Conservation (phyloP, 2,329 filamentous ascomycete genomes). For the Colletotrichum brevisporum region DNA sequence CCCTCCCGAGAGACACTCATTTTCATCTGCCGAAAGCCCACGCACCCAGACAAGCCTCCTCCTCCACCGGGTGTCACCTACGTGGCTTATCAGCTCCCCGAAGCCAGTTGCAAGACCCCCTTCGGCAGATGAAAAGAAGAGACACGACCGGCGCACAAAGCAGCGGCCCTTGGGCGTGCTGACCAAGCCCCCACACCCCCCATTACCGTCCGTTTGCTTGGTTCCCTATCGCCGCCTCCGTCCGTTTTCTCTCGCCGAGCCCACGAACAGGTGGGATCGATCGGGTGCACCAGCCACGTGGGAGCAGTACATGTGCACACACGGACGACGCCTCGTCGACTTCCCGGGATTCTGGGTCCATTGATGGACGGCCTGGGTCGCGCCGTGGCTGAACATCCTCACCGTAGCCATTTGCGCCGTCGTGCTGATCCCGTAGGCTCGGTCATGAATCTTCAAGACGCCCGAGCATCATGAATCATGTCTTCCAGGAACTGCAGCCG, state of each 20-base stretch:
- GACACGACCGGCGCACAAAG: not conserved
- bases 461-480: conserved; percentile 1
- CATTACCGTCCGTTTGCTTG: no score
- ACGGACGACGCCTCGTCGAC: not conserved
- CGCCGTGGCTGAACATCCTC: not conserved
- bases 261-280: conserved; percentile 35
- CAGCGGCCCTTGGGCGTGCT: not conserved
- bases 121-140: conserved; percentile 36
- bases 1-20: conserved; percentile 21
- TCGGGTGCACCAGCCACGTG: conserved; percentile 26
- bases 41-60: conserved; percentile 10
- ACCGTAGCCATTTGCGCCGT: not conserved
- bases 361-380: not conserved
- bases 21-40: conserved; percentile 37
- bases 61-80: conserved; percentile 7
- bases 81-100: conserved; percentile 28
- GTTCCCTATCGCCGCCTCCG: not conserved
- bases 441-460: not conserved
- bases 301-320: not conserved
- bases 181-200: not conserved
- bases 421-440: not conserved
- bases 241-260: conserved; percentile 21
- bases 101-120: conserved; percentile 17
- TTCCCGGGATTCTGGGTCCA: not conserved
- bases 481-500: conserved; percentile 42